Percentiles rank a stretch among this genome's conserved stretches.
These are phyloP conservation scores for Stylonectria norvegica DNA, from an alignment of 2,329 filamentous ascomycete genomes.

Conservation along the genomic window DNA sequence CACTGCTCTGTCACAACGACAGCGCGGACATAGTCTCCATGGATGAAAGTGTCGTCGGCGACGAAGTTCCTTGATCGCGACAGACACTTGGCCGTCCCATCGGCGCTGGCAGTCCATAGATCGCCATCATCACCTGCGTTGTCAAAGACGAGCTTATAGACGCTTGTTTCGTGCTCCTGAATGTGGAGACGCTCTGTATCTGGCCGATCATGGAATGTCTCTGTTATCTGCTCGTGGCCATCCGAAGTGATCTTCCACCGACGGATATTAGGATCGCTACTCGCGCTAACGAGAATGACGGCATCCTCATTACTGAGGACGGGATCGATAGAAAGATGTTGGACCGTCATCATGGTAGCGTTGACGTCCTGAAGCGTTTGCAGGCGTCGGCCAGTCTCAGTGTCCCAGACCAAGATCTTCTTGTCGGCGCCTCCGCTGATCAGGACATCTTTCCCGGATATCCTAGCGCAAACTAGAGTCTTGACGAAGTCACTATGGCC, in stretches of 20 bases:
- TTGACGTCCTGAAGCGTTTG: slow-evolving; percentile 75
- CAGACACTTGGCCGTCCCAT: slow-evolving; percentile 82
- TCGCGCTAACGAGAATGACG: slow-evolving; percentile 70
- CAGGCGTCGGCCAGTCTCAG: slow-evolving; percentile 62
- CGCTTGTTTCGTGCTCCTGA: slow-evolving; percentile 81
- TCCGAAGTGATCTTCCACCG: slow-evolving; percentile 64
- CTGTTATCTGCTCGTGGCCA: slow-evolving; percentile 52
- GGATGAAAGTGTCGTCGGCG: slow-evolving; percentile 67
- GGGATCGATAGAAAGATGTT: slow-evolving; percentile 75
- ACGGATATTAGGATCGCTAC: slow-evolving; percentile 75
- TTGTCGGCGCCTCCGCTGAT: slow-evolving; percentile 76
- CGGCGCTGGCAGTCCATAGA: slow-evolving; percentile 89
- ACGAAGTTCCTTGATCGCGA: slow-evolving; percentile 65
- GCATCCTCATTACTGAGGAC: slow-evolving; percentile 47
- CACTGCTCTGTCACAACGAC: slow-evolving; percentile 72
- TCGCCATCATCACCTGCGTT: slow-evolving; percentile 59
- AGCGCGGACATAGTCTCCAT: slow-evolving; percentile 88
- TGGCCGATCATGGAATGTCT: slow-evolving; percentile 40
- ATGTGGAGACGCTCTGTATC: slow-evolving; percentile 52
- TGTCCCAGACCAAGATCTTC: slow-evolving; percentile 81
- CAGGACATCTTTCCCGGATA: slow-evolving; percentile 61
- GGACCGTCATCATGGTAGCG: slow-evolving; percentile 69
- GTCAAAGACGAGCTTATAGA: slow-evolving; percentile 78
- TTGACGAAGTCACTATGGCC: slow-evolving; percentile 94
- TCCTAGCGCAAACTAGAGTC: slow-evolving; percentile 59